These are phyloP conservation scores for Termitomyces sp. DNA, from an alignment of 768 basidiomycete genomes.

Conservation along the genomic window DNA sequence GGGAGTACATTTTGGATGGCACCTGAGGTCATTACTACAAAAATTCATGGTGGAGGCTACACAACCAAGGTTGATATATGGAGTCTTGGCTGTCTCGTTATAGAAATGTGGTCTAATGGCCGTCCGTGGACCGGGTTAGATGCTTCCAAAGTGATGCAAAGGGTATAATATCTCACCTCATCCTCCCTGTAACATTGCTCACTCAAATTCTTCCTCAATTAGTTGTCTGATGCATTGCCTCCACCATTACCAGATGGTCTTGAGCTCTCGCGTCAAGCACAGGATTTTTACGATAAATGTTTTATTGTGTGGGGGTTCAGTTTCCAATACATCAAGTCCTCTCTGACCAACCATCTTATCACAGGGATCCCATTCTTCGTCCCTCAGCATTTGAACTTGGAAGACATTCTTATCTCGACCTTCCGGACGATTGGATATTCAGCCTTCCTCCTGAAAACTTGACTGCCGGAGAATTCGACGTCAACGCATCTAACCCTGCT, in stretches of 20 bases:
- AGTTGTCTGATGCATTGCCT: conserved; percentile 78
- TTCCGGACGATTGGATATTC: conserved; percentile 70
- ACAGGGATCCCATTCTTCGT: conserved; percentile 74
- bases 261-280: conserved; percentile 58
- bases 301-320: conserved; percentile 63
- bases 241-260: conserved; percentile 87
- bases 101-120: conserved; percentile 96
- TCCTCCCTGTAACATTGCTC: background rate
- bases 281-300: conserved; percentile 81
- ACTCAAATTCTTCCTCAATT: background rate
- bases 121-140: conserved; percentile 90
- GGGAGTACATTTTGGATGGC: conserved; percentile 99
- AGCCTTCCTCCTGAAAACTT: conserved; percentile 42
- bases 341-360: background rate
- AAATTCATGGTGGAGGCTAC: conserved; percentile 67
- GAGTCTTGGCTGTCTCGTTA: conserved; percentile 93
- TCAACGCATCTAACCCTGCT: background rate
- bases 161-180: conserved; percentile 41
- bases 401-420: conserved; percentile 66
- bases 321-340: conserved; percentile 3
- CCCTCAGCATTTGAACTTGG: conserved; percentile 72
- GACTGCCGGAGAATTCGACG: conserved; percentile 10
- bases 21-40: conserved; percentile 84
- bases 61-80: conserved; percentile 97
- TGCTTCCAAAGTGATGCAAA: conserved; percentile 86